Evolutionary conservation across 2,329 filamentous ascomycete genomes (phyloP), one percentile per base, ranked within the genome.

Genomic region (Phoma sp.): DNA sequence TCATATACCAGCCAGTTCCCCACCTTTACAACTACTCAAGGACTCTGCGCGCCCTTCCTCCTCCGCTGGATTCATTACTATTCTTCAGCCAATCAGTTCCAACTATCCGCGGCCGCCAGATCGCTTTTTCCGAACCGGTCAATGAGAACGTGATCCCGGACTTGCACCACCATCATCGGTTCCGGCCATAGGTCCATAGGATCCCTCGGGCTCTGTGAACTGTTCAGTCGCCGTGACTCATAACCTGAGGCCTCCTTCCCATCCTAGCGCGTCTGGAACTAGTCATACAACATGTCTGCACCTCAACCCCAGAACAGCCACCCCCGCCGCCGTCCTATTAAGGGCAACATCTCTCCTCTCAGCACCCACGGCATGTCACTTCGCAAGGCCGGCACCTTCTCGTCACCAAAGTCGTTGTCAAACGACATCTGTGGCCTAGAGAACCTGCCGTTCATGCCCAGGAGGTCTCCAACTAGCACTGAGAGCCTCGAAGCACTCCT

Each of bases 301-400:
- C 59, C 75, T 66, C 69, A 72, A 57, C 59, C 74, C 67, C 69
- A 72, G 55, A 78, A 70, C 57, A 69, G 69, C 60, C 73, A 81
- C 63, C 78, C 78, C 64, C 79, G 79, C 64, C 79, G 79, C 65
- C 77, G 78, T 43, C 73, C 78, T 76, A 58, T 70, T 73, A 76
- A 76, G 69, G 67, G 64, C 52, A 65, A 66, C 43, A 60, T 62
- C 64, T 61, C 72, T 49, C 67, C 70, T 64, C 64, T 69, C 58
- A 68, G 61, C 71, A 75, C 70, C 64, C 73, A 68, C 70, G 73
- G 71, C 69, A 78, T 80, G 75, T 74, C 71, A 47, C 73, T 82
- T 59, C 77, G 77, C 66, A 81, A 81, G 72, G 75, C 77, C 54
- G 75, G 76, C 51, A 82, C 80, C 59, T 82, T 82, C 68, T 77